Evolutionary conservation across 306 rosid genomes (phyloP).

Genomic region (Oxytropis ochrocephala): DNA sequence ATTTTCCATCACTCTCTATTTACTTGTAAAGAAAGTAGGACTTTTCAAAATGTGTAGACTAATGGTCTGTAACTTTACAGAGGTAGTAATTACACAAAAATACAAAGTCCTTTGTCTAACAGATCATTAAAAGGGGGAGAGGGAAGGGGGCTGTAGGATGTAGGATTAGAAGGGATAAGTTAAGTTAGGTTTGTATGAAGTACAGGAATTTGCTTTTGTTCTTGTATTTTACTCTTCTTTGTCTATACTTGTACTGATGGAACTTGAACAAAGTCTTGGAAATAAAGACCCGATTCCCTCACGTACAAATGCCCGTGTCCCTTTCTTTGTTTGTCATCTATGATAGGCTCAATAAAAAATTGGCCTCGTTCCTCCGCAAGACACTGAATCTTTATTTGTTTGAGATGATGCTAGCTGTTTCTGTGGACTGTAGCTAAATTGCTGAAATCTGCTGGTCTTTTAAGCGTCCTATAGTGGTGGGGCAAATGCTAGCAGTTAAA

Average conservation of each 20-base stretch:
- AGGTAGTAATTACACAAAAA: conserved; percentile 64
- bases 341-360: conserved; percentile 12
- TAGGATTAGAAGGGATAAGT: conserved; percentile 44
- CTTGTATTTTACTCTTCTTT: conserved; percentile 61
- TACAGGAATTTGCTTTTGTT: conserved; percentile 57
- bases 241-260: conserved; percentile 88
- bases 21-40: conserved; percentile 95
- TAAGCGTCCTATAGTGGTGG: conserved; percentile 39
- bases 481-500: conserved; percentile 22
- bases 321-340: conserved; percentile 25
- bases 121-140: conserved; percentile 61
- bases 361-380: conserved; percentile 21
- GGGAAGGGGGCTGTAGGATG: conserved; percentile 36
- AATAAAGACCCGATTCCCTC: conserved; percentile 64
- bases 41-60: conserved; percentile 60
- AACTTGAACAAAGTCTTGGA: conserved; percentile 43
- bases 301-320: conserved; percentile 12
- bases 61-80: conserved; percentile 81
- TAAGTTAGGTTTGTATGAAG: conserved; percentile 50
- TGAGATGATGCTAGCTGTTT: conserved; percentile 26
- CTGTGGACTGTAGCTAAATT: conserved; percentile 14
- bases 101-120: conserved; percentile 79
- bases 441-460: conserved; percentile 23
- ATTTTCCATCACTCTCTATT: conserved; percentile 69
- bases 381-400: conserved; percentile 33